A percentile compares a stretch with the other conserved stretches of the same genome.
Conservation (phyloP, 345 rosid species). For the Murraya paniculata region DNA sequence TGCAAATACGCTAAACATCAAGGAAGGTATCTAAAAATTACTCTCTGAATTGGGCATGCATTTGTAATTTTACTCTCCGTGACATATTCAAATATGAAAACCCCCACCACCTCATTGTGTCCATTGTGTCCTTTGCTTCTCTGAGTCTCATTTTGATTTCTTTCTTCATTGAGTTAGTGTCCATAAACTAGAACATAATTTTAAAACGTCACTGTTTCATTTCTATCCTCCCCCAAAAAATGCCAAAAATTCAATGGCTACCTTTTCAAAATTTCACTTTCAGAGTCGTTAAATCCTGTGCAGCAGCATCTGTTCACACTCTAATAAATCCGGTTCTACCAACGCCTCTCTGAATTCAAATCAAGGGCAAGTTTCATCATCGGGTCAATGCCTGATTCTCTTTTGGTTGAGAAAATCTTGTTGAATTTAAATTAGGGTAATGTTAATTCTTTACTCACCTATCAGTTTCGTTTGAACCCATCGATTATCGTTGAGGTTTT, state of each 20-base stretch:
- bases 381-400: slow-evolving; percentile 29
- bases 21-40: too few relatives aligned
- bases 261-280: slow-evolving; percentile 9
- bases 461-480: slow-evolving; percentile 46
- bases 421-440: slow-evolving; percentile 53
- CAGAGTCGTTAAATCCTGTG: neutral
- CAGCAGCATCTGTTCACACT: slow-evolving; percentile 13
- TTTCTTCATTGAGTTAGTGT: too few relatives aligned
- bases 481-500: slow-evolving; percentile 51
- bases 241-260: slow-evolving; percentile 11
- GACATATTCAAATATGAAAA: too few relatives aligned
- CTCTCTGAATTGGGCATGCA: too few relatives aligned
- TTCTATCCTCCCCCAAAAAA: neutral
- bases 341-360: slow-evolving; percentile 22
- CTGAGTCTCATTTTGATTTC: too few relatives aligned
- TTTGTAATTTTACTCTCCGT: too few relatives aligned
- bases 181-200: neutral
- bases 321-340: neutral
- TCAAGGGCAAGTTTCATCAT: slow-evolving; percentile 25
- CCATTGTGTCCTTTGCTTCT: too few relatives aligned
- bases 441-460: slow-evolving; percentile 26
- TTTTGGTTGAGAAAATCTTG: slow-evolving; percentile 60
- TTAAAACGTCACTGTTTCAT: neutral
- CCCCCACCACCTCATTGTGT: too few relatives aligned
- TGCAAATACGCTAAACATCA: too few relatives aligned